phyloP scores from a whole-genome alignment of 2,329 filamentous ascomycete genomes.

The Colletotrichum kahawae region DNA sequence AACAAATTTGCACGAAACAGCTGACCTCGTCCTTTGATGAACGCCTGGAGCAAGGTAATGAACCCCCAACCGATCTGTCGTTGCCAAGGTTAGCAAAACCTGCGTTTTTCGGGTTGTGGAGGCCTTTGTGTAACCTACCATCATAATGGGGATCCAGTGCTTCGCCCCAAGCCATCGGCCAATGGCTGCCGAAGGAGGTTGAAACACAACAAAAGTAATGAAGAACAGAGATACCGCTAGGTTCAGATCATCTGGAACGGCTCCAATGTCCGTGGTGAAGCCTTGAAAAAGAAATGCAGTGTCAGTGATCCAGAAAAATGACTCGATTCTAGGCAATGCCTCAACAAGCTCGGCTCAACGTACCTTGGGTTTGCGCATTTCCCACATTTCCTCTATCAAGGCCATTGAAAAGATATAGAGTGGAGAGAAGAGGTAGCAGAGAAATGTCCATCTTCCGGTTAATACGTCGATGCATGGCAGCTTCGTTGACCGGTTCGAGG shows the following conservation, averaged over 20 bases:
- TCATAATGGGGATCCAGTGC: constrained; percentile 61
- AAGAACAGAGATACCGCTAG: constrained; percentile 62
- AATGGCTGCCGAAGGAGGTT: constrained; percentile 55
- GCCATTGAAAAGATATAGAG: constrained; percentile 45
- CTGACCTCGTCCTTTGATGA: constrained; percentile 30
- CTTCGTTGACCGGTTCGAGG: neutral
- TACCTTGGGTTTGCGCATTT: constrained; percentile 43
- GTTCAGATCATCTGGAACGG: constrained; percentile 57
- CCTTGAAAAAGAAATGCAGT: constrained; percentile 18
- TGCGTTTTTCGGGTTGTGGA: constrained; percentile 28
- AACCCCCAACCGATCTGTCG: constrained; percentile 32
- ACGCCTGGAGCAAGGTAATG: constrained; percentile 32
- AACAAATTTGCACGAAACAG: neutral
- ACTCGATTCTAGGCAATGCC: neutral
- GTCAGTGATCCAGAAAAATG: neutral
- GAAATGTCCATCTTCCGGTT: constrained; percentile 41
- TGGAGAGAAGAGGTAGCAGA: constrained; percentile 41
- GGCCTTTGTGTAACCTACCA: constrained; percentile 56
- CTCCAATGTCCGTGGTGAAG: constrained; percentile 60
- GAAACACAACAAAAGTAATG: constrained; percentile 61
- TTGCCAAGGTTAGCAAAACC: constrained; percentile 44
- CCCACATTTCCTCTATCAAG: constrained; percentile 46
- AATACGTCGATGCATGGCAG: constrained; percentile 22
- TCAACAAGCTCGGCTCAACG: constrained; percentile 1
- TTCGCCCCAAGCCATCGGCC: constrained; percentile 49